These are phyloP conservation scores for Aspergillus novoparasiticus DNA, from an alignment of 2,329 filamentous ascomycete genomes.

Conservation along the genomic window DNA sequence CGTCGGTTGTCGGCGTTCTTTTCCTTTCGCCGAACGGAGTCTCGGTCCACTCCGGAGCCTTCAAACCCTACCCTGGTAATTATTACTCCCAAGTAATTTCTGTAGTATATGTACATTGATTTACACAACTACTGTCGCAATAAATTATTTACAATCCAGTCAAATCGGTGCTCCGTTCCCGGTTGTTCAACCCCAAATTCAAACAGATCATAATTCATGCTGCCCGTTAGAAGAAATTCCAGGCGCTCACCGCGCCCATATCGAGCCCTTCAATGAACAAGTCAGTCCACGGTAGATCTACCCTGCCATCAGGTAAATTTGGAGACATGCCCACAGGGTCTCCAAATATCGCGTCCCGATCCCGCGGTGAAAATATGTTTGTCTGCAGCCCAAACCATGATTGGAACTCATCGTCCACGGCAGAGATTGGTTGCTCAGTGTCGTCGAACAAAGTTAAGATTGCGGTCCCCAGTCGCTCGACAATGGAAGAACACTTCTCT, in stretches of 20 bases:
- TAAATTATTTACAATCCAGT: too few relatives aligned
- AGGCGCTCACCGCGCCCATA: conserved; percentile 15
- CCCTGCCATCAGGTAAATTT: conserved; percentile 11
- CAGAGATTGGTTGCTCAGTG: conserved; percentile 7
- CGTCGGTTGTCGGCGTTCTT: background rate
- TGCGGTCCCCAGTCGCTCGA: conserved; percentile 21
- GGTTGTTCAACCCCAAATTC: too few relatives aligned
- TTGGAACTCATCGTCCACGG: conserved; percentile 26
- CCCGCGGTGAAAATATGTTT: conserved; percentile 8
- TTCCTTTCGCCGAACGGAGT: background rate
- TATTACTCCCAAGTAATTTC: too few relatives aligned
- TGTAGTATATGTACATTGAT: too few relatives aligned
- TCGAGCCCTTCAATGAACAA: conserved; percentile 15
- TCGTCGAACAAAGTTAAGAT: conserved; percentile 21
- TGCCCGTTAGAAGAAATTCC: conserved; percentile 8
- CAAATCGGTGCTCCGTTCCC: too few relatives aligned
- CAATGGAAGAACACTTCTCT: conserved; percentile 21
- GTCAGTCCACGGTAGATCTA: conserved; percentile 18
- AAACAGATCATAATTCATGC: background rate
- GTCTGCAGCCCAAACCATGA: conserved; percentile 27
- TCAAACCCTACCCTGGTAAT: too few relatives aligned
- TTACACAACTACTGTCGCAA: too few relatives aligned
- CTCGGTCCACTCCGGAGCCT: background rate
- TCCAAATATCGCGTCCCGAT: background rate
- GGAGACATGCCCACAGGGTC: background rate